Evolutionary conservation across 371 early-diverging fungal species (phyloP), one percentile per base, ranked within the genome.

Genomic region (Mortierella sp.): DNA sequence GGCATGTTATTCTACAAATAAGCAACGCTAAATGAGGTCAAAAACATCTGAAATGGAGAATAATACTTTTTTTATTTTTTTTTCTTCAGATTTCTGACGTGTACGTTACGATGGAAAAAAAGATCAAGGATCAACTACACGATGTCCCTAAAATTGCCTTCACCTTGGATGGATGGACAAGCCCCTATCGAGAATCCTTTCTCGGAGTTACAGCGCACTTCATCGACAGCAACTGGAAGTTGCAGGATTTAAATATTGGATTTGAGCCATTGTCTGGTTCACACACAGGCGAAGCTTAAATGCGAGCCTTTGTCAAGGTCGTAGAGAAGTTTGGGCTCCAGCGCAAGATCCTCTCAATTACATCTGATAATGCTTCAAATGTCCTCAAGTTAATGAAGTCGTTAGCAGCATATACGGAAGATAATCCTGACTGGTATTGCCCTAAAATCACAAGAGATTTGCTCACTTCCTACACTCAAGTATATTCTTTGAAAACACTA

Each of bases 151-250:
- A 57, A 62, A 62, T 60, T 15, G 57, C 72, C 5, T 72, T 68
- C 45, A 81, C 72, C 15, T 23, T 74, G 1, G 72, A 74, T 51
- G 66, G 60, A 18, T 74, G 75, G 72, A 72, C 70, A 2, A 74
- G 66, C 37, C 72, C 66, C 7, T 80, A 47, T 37, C 62, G 60
- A 55, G 21, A 57, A n/a, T 52, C 68, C 0, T 80, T 71, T 61
- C 66, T 71, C 23, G 66, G 62, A 4, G 43, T 80, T 18, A 71
- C 74, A 30, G 72, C 58, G 26, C 80, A 74, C 29, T 80, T 72
- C 72, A 74, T 72, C 19, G 29, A 64, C 15, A 45, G 65, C 9
- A 50, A 56, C 7, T 72, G 72, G 72, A 62, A 9, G 3, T 55
- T 64, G 26, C 57, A 69, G 26, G 68, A 74, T 30, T 44, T 74